Percentiles rank a stretch among this genome's conserved stretches.
These are phyloP conservation scores for Penicillium sp. DNA, from an alignment of 2,329 filamentous ascomycete species.

Conservation along the genomic window DNA sequence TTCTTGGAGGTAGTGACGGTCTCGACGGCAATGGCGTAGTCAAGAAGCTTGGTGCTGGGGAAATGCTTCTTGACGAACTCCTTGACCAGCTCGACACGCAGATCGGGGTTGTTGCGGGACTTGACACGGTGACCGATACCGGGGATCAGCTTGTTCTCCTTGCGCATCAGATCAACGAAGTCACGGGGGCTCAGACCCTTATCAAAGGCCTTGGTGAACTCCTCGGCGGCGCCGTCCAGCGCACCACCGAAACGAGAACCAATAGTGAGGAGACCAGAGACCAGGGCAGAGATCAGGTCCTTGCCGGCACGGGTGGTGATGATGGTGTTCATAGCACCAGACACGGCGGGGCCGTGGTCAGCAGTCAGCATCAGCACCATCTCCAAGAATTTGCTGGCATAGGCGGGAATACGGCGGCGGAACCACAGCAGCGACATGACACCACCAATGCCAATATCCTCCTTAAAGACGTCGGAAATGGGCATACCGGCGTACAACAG, in stretches of 20 bases:
- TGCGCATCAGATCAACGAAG: slow-evolving; percentile 98
- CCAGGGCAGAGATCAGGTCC: slow-evolving; percentile 91
- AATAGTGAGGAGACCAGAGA: slow-evolving; percentile 95
- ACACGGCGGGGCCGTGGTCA: slow-evolving; percentile 97
- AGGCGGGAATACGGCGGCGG: slow-evolving; percentile 90
- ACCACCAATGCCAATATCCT: slow-evolving; percentile 98
- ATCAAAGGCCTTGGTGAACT: slow-evolving; percentile 97
- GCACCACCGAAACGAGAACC: slow-evolving; percentile 98
- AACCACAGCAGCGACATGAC: slow-evolving; percentile 99
- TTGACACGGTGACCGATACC: slow-evolving; percentile 99
- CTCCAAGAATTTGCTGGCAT: slow-evolving; percentile 98
- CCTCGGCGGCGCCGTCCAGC: slow-evolving; percentile 92
- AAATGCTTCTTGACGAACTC: slow-evolving; percentile 98
- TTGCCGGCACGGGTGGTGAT: slow-evolving; percentile 99
- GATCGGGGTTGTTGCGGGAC: slow-evolving; percentile 99
- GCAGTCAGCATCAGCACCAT: slow-evolving; percentile 99
- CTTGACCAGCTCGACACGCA: slow-evolving; percentile 98
- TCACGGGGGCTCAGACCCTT: slow-evolving; percentile 97
- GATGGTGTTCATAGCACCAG: slow-evolving; percentile 99
- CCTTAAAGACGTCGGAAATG: slow-evolving; percentile 98
- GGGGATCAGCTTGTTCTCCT: slow-evolving; percentile 99
- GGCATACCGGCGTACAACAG: slow-evolving; percentile 98
- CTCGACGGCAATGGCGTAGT: slow-evolving; percentile 97
- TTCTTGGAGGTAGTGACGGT: slow-evolving; percentile 99
- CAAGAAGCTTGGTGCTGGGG: slow-evolving; percentile 94